Base-by-base conservation (phyloP, 306 rosid species). In the Mimosa bimucronata region DNA sequence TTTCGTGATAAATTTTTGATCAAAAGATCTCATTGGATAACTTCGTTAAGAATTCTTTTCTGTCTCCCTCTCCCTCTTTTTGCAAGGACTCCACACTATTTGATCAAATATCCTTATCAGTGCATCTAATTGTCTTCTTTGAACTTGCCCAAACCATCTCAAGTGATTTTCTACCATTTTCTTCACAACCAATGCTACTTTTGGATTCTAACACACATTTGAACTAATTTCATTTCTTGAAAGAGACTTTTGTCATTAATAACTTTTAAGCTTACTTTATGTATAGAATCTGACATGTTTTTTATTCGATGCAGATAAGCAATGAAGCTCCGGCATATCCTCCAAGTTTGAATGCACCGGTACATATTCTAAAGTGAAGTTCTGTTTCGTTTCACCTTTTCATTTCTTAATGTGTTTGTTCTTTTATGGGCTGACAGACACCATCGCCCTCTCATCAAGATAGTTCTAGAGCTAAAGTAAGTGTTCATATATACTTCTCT, bases 381-480 rank as follows among this genome's bases (percentile, higher is more conserved):
- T 60, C 69, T 31, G 16, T 19, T 80, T 29, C 41, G 41, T 41
- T 73, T 38, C 61, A 37, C 74, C 46, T 26, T 34, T 23, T 74
- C 44, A 21, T 58, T 41, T 58, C 37, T 58, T 28, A 58, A 23
- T 7, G 79, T 72, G 53, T 4, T 48, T 48, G 53, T 16, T 41
- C 74, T 84, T 77, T 55, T 77, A 25, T 75, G 69, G 71, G 66
- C 69, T 80, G 84, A 87, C 89, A 94, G 97, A 86, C 28, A 26
- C 57, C 77, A 18, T 44, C 85, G 18, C 70, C 75, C 53, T 37
- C 87, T 44, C 66, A 67, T 55, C 69, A 64, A 77, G 83, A 74
- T 37, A 84, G 75, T 84, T 77, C 80, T 76, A 88, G 98, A 89
- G 82, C 80, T 48, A 88, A 86, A 86, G 94, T 92, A 83, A 70